phyloP scores from a whole-genome alignment of 2,329 filamentous ascomycete species.

The Colletotrichum filicis region DNA sequence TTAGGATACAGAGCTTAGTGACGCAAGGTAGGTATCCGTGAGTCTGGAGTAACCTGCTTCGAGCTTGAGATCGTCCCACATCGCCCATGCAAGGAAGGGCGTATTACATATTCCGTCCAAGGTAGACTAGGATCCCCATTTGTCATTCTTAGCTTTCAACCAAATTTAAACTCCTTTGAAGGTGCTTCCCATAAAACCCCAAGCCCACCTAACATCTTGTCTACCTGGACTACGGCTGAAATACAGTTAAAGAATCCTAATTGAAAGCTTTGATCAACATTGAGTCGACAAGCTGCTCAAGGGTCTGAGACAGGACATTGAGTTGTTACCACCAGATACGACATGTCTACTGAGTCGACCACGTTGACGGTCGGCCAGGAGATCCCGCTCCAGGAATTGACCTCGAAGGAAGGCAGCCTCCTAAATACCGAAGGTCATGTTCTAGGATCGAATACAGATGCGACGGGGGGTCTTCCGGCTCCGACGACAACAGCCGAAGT shows the following conservation, averaged over 20 bases:
- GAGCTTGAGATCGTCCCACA: no score
- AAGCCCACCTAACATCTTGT: neutral
- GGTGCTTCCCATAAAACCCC: neutral
- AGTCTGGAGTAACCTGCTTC: no score
- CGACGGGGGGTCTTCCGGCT: constrained; percentile 22
- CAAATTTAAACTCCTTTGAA: neutral
- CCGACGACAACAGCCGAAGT: constrained; percentile 21
- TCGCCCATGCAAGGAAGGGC: no score
- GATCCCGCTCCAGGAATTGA: neutral
- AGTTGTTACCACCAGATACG: neutral
- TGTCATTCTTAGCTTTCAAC: neutral
- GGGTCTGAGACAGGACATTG: neutral
- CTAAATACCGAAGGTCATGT: neutral
- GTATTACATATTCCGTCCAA: no score
- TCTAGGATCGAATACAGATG: constrained; percentile 3
- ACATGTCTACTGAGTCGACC: neutral
- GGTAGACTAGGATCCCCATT: neutral
- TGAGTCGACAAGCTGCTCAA: neutral
- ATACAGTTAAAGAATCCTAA: neutral
- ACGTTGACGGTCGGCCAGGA: neutral
- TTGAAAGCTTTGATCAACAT: neutral
- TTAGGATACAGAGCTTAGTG: no score
- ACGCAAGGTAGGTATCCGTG: no score
- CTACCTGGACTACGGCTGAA: neutral
- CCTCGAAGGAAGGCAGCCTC: neutral